These are phyloP conservation scores for Myrica gale DNA, from an alignment of 306 rosid species.

Conservation along the genomic window DNA sequence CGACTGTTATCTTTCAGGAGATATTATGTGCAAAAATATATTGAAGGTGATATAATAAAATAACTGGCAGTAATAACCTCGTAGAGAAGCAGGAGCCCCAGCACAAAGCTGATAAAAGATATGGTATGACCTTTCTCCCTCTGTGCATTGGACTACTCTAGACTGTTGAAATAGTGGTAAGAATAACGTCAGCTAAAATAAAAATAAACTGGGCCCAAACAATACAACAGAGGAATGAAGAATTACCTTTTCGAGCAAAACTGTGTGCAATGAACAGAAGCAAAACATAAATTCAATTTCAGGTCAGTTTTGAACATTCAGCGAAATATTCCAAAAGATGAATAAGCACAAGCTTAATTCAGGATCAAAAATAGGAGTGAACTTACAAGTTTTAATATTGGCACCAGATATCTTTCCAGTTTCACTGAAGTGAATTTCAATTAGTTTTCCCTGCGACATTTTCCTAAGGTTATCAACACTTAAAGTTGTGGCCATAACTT, in stretches of 20 bases:
- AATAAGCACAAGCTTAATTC: constrained; percentile 18
- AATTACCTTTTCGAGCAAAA: constrained; percentile 96
- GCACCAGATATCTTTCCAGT: constrained; percentile 98
- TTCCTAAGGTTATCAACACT: constrained; percentile 27
- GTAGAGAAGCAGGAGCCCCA: constrained; percentile 80
- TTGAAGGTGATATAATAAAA: constrained; percentile 1
- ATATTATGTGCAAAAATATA: neutral
- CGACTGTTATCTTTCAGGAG: neutral
- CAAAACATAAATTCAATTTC: constrained; percentile 30
- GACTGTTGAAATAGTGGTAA: constrained; percentile 58
- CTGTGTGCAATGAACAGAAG: constrained; percentile 42
- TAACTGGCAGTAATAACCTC: constrained; percentile 43
- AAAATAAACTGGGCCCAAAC: constrained; percentile 21
- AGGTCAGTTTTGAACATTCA: constrained; percentile 36
- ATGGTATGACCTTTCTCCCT: constrained; percentile 97
- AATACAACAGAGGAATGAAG: constrained; percentile 26
- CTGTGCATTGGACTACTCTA: constrained; percentile 96
- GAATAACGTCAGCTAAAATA: constrained; percentile 23
- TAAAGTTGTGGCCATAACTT: constrained; percentile 20
- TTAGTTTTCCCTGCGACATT: constrained; percentile 84
- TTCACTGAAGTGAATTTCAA: constrained; percentile 97
- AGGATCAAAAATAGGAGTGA: constrained; percentile 23
- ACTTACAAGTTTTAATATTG: constrained; percentile 92
- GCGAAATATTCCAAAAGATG: constrained; percentile 7
- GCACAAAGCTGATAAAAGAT: constrained; percentile 98